phyloP scores from a whole-genome alignment of 2,329 filamentous ascomycete species.

The Phyllosticta citribraziliensis region DNA sequence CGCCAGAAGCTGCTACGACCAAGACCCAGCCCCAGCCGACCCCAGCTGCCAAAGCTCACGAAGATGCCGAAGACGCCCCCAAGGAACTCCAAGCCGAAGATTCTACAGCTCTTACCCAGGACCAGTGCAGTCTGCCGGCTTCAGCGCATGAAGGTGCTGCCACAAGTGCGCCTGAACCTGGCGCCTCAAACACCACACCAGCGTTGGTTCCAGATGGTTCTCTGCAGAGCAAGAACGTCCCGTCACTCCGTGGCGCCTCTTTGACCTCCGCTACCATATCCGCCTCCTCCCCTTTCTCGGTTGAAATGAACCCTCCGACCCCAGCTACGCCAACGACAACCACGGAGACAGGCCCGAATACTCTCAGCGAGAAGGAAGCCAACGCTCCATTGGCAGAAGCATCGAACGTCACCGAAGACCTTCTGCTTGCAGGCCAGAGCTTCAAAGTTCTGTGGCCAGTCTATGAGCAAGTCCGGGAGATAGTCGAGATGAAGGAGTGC shows the following conservation, averaged over 20 bases:
- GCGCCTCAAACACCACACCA: background rate
- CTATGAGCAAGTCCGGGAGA: background rate
- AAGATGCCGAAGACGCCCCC: background rate
- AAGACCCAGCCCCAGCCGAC: background rate
- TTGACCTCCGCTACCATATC: background rate
- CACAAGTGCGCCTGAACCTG: background rate
- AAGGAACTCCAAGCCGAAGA: background rate
- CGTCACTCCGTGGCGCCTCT: background rate
- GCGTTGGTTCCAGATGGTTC: background rate
- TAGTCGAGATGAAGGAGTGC: background rate
- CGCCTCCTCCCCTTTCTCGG: background rate
- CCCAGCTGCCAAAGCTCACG: background rate
- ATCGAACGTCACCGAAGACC: background rate
- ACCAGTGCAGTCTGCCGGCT: background rate
- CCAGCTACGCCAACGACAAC: background rate
- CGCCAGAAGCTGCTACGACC: background rate
- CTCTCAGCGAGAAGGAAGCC: background rate
- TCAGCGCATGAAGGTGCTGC: background rate
- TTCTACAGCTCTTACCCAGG: background rate
- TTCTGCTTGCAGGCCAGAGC: background rate
- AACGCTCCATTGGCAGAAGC: background rate
- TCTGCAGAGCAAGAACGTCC: background rate
- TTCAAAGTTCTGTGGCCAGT: background rate
- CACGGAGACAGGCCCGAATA: background rate
- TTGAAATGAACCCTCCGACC: background rate